Conservation (phyloP, 305 asterid species). For the Rubia balearica region DNA sequence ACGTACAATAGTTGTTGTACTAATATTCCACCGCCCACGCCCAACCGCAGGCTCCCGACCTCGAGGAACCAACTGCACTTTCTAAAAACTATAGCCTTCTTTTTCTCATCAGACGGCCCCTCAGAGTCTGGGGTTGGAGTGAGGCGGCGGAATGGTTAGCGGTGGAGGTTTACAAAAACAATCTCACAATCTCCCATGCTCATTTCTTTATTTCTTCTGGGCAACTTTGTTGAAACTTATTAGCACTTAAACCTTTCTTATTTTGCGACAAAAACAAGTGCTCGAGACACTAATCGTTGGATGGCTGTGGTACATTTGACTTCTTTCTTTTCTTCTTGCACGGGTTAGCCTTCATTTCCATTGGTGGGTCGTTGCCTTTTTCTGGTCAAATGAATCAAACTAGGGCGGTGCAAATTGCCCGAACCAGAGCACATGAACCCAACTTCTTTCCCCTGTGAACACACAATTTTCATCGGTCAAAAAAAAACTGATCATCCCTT, state of each 20-base stretch:
- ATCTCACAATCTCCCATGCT: background rate
- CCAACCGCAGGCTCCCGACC: constrained; percentile 13
- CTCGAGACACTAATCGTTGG: constrained; percentile 16
- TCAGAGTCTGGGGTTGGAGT: background rate
- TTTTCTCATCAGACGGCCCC: background rate
- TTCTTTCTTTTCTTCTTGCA: background rate
- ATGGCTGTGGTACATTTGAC: constrained; percentile 20
- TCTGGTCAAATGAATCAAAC: background rate
- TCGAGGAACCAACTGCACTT: constrained; percentile 17
- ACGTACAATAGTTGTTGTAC: no score
- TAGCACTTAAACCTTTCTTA: background rate
- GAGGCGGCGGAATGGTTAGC: constrained; percentile 2
- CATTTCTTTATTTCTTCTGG: constrained; percentile 5
- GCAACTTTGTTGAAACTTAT: background rate
- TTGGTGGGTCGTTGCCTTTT: constrained; percentile 5
- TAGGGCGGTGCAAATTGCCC: no score
- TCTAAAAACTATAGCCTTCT: constrained; percentile 10
- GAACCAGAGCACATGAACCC: no score
- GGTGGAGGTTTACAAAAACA: background rate
- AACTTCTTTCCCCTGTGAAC: no score
- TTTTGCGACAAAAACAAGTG: constrained; percentile 25
- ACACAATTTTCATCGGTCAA: no score
- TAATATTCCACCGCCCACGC: no score
- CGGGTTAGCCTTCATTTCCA: background rate
- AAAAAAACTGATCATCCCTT: no score